A percentile compares a stretch with the other conserved stretches of the same genome.
Evolutionary conservation across 2,329 filamentous ascomycete species (phyloP).

Genomic region (Epichloe typhina): DNA sequence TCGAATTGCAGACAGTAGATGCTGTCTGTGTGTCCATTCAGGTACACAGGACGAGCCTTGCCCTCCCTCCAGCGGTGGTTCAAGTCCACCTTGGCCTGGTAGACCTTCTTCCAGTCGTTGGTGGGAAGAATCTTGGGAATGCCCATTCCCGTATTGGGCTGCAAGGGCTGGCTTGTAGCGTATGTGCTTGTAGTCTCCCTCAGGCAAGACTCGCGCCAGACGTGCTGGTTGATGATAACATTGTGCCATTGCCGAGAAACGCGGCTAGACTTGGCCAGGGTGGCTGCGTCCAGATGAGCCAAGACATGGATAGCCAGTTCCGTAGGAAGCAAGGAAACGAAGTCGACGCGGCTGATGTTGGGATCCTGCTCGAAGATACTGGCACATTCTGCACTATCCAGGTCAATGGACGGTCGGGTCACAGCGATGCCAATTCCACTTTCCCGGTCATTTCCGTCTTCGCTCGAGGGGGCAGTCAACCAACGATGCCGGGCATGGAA

Average conservation of each 20-base stretch:
- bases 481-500: constrained; percentile 27
- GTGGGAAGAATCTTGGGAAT: constrained; percentile 41
- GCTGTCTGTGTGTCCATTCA: constrained; percentile 87
- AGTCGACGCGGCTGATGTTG: constrained; percentile 42
- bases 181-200: constrained; percentile 47
- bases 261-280: constrained; percentile 32
- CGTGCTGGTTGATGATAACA: constrained; percentile 37
- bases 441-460: constrained; percentile 44
- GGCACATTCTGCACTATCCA: constrained; percentile 22
- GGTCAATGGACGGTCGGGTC: constrained; percentile 27
- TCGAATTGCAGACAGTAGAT: constrained; percentile 98
- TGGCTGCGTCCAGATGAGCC: constrained; percentile 39
- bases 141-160: constrained; percentile 42
- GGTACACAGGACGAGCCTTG: constrained; percentile 69
- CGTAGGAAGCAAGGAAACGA: constrained; percentile 39
- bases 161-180: constrained; percentile 40
- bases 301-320: constrained; percentile 49
- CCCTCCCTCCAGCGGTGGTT: constrained; percentile 69
- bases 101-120: constrained; percentile 80
- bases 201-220: constrained; percentile 52
- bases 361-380: constrained; percentile 19
- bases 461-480: constrained; percentile 25
- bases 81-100: constrained; percentile 61
- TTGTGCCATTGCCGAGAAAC: constrained; percentile 40
- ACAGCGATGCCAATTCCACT: constrained; percentile 51